Evolutionary conservation across 208 protist species (phyloP), one percentile per base, ranked within the genome.

Genomic region (Leishmania tarentolae): DNA sequence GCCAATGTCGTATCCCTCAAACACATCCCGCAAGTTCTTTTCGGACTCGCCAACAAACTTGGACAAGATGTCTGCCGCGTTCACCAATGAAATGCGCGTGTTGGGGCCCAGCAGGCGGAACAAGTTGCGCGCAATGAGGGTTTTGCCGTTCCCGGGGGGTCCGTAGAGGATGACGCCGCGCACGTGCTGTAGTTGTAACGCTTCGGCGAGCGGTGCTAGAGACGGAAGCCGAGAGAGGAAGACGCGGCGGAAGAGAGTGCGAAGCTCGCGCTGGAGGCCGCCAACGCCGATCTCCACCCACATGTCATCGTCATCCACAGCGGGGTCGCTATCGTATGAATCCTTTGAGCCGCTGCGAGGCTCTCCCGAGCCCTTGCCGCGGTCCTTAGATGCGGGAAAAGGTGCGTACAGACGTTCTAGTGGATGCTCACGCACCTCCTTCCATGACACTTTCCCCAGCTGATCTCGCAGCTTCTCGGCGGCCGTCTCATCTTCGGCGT

Each of bases 61-160:
- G 84, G 98, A 99, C 8, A 99, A 86, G 57, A 99, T 96, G 74
- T 99, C 98, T 28, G 98, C 97, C 8, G 98, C 99, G 85, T 98
- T 99, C 37, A 99, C 95, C 17, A 98, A 80, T 19, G 92, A 91
- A 24, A 98, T 79, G 66, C 89, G 91, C n/a, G 88, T 86, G 47
- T 89, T 79, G 31, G 87, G 85, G 24, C 99, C 98, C 8, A 99
- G 90, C 84, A 99, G 96, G 70, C 99, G 97, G 35, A 98, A 98
- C 77, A 99, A 99, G 71, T 98, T 94, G 46, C 99, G 93, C 8
- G 99, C 99, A 79, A 99, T 99, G n/a, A 99, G 92, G 0, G 99
- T 99, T 86, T 99, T 99, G 71, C 99, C 99, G 78, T 99, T 99
- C 69, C 99, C 99, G 37, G 99, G 99, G 2, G 99, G 99, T 46